Evolutionary conservation across 2,329 filamentous ascomycete genomes (phyloP), one percentile per base, ranked within the genome.

Genomic region (Arachnomyces sp.): DNA sequence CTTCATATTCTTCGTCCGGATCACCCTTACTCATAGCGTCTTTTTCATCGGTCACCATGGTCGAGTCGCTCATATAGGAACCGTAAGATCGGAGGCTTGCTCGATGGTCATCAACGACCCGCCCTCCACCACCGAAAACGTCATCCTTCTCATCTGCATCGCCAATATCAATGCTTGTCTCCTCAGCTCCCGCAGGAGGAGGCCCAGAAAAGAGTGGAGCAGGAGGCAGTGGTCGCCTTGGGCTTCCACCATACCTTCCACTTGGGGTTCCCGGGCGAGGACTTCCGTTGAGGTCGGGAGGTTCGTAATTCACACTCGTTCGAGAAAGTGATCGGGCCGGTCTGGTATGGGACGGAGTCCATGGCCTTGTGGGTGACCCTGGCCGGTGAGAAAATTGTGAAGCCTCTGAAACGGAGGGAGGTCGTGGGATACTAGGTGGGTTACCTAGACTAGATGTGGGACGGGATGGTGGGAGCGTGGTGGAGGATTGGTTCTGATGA

Each of bases 201-300:
- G 72, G 69, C 7, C 65, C 71, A 2, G 83, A 77, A 56, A 95
- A 96, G 7, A 95, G 70, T 3, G 92, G 92, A 21, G 88, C 86
- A 0, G 88, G 87, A 2, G 92, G 92, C 25, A 96, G 71, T 3
- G 90, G 90, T 41, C 90, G 77, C 51, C 87, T 78, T 8, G 89
- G 86, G 56, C 87, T 93, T 3, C 88, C 85, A 14, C 88, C 85
- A 60, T 96, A 95, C 59, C 80, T 76, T 2, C 87, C 90, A 1
- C 88, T 88, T 1, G 90, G 88, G 0, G 90, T 95, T 4, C 90
- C 90, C 1, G 92, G 90, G 43, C 92, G 72, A 5, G 92, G 89
- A 46, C 79, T 89, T 36, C 92, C 92, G 55, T 96, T 90, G 44
- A 96, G 66, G 52, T 95, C 89, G 15, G 82, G 74, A 0, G 88